A percentile compares a stretch with the other conserved stretches of the same genome.
phyloP scores from a whole-genome alignment of 768 basidiomycete genomes.

The Xerocomellus chrysenteron region DNA sequence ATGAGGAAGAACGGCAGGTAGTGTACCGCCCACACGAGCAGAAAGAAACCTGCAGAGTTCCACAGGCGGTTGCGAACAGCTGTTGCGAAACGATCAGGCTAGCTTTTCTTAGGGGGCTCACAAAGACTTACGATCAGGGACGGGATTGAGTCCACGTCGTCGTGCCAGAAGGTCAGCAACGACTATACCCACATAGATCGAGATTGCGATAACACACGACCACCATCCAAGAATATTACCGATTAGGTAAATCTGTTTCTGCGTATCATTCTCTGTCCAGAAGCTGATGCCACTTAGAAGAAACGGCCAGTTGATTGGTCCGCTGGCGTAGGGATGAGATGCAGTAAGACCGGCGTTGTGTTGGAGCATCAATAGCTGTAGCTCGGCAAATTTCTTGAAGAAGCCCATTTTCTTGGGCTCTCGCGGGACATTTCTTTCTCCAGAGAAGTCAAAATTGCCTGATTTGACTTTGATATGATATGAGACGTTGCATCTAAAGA shows the following conservation, averaged over 20 bases:
- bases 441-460: conserved; percentile 53
- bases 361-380: conserved; percentile 94
- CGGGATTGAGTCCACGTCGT: conserved; percentile 78
- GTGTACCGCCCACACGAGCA: conserved; percentile 91
- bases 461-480: conserved; percentile 38
- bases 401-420: conserved; percentile 83
- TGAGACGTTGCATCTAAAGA: conserved; percentile 1
- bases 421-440: conserved; percentile 50
- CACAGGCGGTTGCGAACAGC: conserved; percentile 91
- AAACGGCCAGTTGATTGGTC: conserved; percentile 99
- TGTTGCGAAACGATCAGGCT: conserved; percentile 32
- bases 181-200: conserved; percentile 86
- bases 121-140: conserved; percentile 74
- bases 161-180: conserved; percentile 88
- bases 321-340: conserved; percentile 95
- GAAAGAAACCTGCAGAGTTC: conserved; percentile 96
- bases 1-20: conserved; percentile 98
- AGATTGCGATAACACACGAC: conserved; percentile 82
- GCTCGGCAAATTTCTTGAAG: conserved; percentile 91
- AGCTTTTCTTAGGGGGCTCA: neutral
- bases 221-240: conserved; percentile 96
- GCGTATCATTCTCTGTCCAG: conserved; percentile 86
- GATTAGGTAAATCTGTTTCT: conserved; percentile 94
- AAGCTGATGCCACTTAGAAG: conserved; percentile 94
- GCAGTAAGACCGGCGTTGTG: conserved; percentile 99